Percentiles rank a stretch among this genome's conserved stretches.
These are phyloP conservation scores for Teratosphaeria viscida DNA, from an alignment of 2,329 filamentous ascomycete species.

Conservation along the genomic window DNA sequence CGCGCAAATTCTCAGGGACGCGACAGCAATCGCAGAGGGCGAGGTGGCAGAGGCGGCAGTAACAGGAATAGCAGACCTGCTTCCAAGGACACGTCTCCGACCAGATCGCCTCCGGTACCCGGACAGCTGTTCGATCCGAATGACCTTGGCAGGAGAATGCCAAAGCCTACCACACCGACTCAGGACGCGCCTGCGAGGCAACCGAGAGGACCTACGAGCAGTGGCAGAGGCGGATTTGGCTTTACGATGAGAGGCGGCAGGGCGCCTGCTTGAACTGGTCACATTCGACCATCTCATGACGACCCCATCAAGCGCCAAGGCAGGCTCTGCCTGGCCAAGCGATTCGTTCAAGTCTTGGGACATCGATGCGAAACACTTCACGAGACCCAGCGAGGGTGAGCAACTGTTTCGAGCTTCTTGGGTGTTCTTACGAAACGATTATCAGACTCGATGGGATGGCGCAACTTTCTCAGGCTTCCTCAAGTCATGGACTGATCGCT, in stretches of 20 bases:
- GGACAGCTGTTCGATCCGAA: slow-evolving; percentile 61
- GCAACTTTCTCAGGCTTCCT: neutral
- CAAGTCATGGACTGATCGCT: neutral
- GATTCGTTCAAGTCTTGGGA: neutral
- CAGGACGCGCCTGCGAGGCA: slow-evolving; percentile 60
- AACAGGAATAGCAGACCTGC: slow-evolving; percentile 26
- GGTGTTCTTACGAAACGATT: neutral
- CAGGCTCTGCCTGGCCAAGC: neutral
- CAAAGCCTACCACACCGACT: slow-evolving; percentile 42
- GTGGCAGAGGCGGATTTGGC: slow-evolving; percentile 66
- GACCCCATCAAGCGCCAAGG: neutral
- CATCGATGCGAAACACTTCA: neutral
- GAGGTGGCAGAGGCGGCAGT: slow-evolving; percentile 25
- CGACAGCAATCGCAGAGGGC: slow-evolving; percentile 12
- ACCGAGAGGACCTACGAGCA: slow-evolving; percentile 69
- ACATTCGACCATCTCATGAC: neutral
- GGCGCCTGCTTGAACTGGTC: slow-evolving; percentile 20
- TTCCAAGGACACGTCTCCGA: slow-evolving; percentile 16
- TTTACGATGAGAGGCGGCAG: slow-evolving; percentile 56
- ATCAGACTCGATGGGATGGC: neutral
- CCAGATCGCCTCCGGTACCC: slow-evolving; percentile 26
- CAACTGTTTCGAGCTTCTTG: neutral
- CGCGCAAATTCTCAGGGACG: slow-evolving; percentile 22
- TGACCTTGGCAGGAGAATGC: slow-evolving; percentile 42
- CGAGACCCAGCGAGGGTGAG: neutral